Percentiles rank a stretch among this genome's conserved stretches.
Evolutionary conservation across 495 filamentous ascomycete genomes (phyloP).

Genomic region (Trichocladium antarcticum): DNA sequence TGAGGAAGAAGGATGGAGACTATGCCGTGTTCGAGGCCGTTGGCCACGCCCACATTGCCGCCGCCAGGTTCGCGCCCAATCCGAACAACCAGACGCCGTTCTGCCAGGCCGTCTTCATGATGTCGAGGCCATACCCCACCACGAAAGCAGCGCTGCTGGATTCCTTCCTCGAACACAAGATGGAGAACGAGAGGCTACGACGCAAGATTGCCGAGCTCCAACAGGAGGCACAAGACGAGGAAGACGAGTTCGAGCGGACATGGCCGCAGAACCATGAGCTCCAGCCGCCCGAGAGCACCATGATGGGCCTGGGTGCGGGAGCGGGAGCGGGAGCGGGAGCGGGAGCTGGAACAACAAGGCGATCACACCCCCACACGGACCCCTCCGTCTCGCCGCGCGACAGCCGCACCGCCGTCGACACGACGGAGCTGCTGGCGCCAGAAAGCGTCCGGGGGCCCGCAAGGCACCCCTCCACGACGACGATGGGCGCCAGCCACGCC

Average conservation of each 20-base stretch:
- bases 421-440: constrained; percentile 16
- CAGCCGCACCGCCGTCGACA: constrained; percentile 51
- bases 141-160: constrained; percentile 76
- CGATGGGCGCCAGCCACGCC: constrained; percentile 57
- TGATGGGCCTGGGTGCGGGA: no score
- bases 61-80: constrained; percentile 53
- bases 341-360: background rate
- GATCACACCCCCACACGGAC: constrained; percentile 8
- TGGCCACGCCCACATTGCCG: constrained; percentile 80
- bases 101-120: constrained; percentile 87
- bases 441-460: constrained; percentile 57
- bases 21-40: constrained; percentile 79
- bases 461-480: constrained; percentile 59
- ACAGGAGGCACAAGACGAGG: constrained; percentile 75
- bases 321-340: constrained; percentile 2
- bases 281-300: no score
- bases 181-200: constrained; percentile 83
- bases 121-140: constrained; percentile 83
- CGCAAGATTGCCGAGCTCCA: constrained; percentile 77
- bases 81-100: constrained; percentile 51
- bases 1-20: constrained; percentile 61
- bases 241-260: constrained; percentile 39
- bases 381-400: constrained; percentile 58
- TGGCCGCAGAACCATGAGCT: constrained; percentile 35
- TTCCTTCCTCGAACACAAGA: constrained; percentile 93